Conservation (phyloP, 2,329 filamentous ascomycete genomes). For the Colletotrichum spaethianum region DNA sequence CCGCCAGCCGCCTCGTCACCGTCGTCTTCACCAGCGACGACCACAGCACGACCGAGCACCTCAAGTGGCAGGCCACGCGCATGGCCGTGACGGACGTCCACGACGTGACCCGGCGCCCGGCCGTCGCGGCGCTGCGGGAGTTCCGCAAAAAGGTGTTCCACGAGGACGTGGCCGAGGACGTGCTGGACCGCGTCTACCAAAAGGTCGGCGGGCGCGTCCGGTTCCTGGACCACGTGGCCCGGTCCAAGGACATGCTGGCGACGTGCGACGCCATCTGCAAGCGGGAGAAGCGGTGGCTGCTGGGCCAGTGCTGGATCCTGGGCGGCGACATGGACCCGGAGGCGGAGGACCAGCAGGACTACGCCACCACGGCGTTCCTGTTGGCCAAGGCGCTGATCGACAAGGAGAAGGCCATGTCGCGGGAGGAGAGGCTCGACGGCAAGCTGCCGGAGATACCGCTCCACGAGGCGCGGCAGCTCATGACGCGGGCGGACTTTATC, state of each 20-base stretch:
- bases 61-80: slow-evolving; percentile 68
- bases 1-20: slow-evolving; percentile 78
- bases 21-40: slow-evolving; percentile 70
- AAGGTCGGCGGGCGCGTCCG: slow-evolving; percentile 67
- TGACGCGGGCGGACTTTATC: slow-evolving; percentile 72
- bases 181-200: slow-evolving; percentile 67
- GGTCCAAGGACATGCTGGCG: slow-evolving; percentile 64
- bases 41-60: slow-evolving; percentile 70
- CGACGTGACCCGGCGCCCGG: slow-evolving; percentile 64
- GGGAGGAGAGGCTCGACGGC: slow-evolving; percentile 49
- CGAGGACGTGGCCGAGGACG: slow-evolving; percentile 54
- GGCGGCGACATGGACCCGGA: slow-evolving; percentile 79
- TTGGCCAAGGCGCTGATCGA: slow-evolving; percentile 70
- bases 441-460: slow-evolving; percentile 66
- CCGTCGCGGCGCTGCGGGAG: slow-evolving; percentile 62
- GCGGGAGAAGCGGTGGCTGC: slow-evolving; percentile 80
- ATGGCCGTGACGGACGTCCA: slow-evolving; percentile 68
- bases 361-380: slow-evolving; percentile 69
- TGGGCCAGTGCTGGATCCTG: slow-evolving; percentile 82
- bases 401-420: slow-evolving; percentile 54
- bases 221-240: slow-evolving; percentile 68
- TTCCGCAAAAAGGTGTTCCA: slow-evolving; percentile 63
- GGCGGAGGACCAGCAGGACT: slow-evolving; percentile 76
- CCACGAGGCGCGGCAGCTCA: slow-evolving; percentile 65
- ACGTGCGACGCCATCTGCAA: slow-evolving; percentile 72